These are phyloP conservation scores for Hymenoscyphus infarciens DNA, from an alignment of 2,329 filamentous ascomycete species.

Conservation along the genomic window DNA sequence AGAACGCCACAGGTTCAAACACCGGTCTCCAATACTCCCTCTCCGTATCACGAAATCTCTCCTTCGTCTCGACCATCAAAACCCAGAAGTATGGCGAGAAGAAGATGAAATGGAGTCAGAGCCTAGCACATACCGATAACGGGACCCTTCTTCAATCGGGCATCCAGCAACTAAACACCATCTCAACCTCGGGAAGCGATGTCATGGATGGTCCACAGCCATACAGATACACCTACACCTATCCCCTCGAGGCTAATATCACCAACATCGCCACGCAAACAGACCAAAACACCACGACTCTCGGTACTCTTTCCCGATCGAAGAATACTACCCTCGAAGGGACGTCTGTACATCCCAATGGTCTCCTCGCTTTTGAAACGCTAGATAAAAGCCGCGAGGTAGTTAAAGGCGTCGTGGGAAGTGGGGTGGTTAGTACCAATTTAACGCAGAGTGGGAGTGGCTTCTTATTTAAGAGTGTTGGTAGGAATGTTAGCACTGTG, in stretches of 20 bases:
- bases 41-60: constrained; percentile 49
- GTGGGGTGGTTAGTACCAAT: constrained; percentile 38
- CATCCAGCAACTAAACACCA: constrained; percentile 48
- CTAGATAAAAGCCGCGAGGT: constrained; percentile 24
- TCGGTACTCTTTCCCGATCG: not conserved
- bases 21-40: constrained; percentile 56
- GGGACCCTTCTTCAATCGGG: constrained; percentile 51
- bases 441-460: constrained; percentile 56
- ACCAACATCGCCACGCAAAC: not conserved
- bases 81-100: constrained; percentile 39
- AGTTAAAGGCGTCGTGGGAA: constrained; percentile 25
- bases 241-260: constrained; percentile 17
- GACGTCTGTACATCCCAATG: constrained; percentile 52
- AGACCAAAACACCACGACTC: constrained; percentile 8
- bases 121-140: constrained; percentile 49
- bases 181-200: constrained; percentile 45
- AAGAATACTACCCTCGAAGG: constrained; percentile 36
- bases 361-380: constrained; percentile 51
- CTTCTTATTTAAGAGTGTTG: constrained; percentile 46
- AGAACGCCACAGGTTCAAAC: constrained; percentile 48
- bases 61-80: constrained; percentile 46
- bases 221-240: constrained; percentile 21
- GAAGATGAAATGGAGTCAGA: constrained; percentile 52
- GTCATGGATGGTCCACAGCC: constrained; percentile 12
- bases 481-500: constrained; percentile 44